A percentile compares a stretch with the other conserved stretches of the same genome.
These are phyloP conservation scores for Paramecium octaurelia DNA, from an alignment of 73 alveolate species.

Conservation along the genomic window DNA sequence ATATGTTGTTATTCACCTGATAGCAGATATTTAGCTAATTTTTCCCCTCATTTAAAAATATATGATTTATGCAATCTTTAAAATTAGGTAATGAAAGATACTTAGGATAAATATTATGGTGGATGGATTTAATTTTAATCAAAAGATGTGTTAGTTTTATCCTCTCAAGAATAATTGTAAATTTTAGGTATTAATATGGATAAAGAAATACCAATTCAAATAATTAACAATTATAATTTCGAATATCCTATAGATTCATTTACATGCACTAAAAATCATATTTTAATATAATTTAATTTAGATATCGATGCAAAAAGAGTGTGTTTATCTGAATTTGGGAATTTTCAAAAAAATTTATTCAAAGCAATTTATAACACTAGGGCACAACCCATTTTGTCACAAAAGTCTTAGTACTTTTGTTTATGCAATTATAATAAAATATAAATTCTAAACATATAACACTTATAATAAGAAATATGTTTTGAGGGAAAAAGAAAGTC, in stretches of 20 bases:
- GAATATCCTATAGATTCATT: too few relatives aligned
- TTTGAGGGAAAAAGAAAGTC: neutral
- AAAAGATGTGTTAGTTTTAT: neutral
- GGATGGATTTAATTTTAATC: neutral
- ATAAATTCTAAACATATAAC: neutral
- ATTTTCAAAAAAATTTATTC: neutral
- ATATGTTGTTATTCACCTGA: neutral
- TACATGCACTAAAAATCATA: too few relatives aligned
- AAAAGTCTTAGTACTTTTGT: neutral
- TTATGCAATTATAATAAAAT: neutral
- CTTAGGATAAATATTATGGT: neutral
- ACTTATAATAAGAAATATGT: neutral
- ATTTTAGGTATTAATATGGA: neutral
- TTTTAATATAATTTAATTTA: too few relatives aligned
- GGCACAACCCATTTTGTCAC: neutral
- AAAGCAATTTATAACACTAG: neutral
- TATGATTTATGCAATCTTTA: neutral
- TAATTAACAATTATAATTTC: too few relatives aligned
- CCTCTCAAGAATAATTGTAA: neutral
- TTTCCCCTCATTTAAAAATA: neutral
- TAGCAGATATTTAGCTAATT: neutral
- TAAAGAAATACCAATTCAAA: neutral
- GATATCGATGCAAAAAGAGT: neutral
- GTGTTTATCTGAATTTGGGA: neutral
- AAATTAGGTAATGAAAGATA: neutral